Base-by-base conservation (phyloP, 129 eudicot genomes). In the Logfia minima region DNA sequence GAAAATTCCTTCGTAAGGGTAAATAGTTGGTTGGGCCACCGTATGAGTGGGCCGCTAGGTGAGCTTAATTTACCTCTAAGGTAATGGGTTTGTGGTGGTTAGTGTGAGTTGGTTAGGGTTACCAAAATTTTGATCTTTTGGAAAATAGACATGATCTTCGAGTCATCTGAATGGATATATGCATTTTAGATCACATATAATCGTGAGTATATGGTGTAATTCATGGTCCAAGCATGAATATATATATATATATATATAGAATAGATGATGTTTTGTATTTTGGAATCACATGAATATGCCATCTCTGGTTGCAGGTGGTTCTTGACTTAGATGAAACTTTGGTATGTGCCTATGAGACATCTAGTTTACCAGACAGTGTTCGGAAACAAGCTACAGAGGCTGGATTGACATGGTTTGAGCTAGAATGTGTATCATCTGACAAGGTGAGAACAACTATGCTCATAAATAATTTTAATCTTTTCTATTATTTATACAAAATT, bases 301-400 rank as follows among this genome's bases (percentile, higher is more conserved):
- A 81, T 45, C 41, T 60, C 75, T 84, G 82, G 68, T 60, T 84
- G 80, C 87, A 95, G 99, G 99, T 95, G 79, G 99, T 91, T 87
- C 99, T 95, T 68, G 99, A 95, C 78, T 84, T 95, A 85, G 99
- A 95, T 77, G 99, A 95, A 83, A 95, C 99, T 68, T 70, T 95
- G 69, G 94, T 95, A 5, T 95, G 99, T 86, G 96, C 99, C 28
- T 95, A 95, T 81, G 99, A 95, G 81, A 89, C 97, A 52, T 87
- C 92, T 45, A 95, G 94, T 80, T 86, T 95, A 77, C 99, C 99
- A 75, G 86, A 94, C 65, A 79, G 85, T 58, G 77, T 95, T 70
- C 86, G 88, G 55, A 84, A 79, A 82, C 97, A 91, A 84, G 99
- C 99, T 62, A 87, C 90, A 21, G 97, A 95, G 72, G 96, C 92